Conservation (phyloP, 805 yeast genomes). For the Schwanniomyces sp. region DNA sequence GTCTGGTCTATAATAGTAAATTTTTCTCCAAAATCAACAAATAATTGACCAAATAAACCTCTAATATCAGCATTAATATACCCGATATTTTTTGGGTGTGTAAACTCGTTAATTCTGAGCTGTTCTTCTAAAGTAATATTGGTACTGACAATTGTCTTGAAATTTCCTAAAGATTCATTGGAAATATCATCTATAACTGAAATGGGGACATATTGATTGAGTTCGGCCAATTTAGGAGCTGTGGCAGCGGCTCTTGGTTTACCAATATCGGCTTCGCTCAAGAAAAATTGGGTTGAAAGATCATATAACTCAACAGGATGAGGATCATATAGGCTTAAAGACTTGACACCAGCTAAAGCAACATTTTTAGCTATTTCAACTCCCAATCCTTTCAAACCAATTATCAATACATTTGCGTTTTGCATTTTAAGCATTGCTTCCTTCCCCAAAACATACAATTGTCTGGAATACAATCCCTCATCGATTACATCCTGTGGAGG, state of each 20-base stretch:
- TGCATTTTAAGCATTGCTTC: constrained; percentile 99
- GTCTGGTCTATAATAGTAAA: constrained; percentile 81
- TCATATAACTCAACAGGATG: constrained; percentile 63
- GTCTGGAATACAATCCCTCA: constrained; percentile 94
- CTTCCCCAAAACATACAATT: constrained; percentile 91
- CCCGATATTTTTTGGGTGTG: constrained; percentile 73
- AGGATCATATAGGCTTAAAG: constrained; percentile 84
- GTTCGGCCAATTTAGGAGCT: constrained; percentile 68
- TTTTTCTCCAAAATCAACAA: constrained; percentile 84
- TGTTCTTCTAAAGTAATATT: constrained; percentile 71
- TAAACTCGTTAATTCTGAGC: constrained; percentile 67
- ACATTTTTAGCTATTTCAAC: constrained; percentile 95
- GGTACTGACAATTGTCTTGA: constrained; percentile 85
- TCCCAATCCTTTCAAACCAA: constrained; percentile 92
- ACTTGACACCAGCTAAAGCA: constrained; percentile 95
- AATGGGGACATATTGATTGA: constrained; percentile 89
- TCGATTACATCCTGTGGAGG: constrained; percentile 61
- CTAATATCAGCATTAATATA: constrained; percentile 79
- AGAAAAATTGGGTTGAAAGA: constrained; percentile 86
- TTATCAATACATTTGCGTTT: constrained; percentile 82
- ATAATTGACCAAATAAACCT: constrained; percentile 86
- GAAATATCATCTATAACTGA: constrained; percentile 58
- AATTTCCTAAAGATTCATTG: constrained; percentile 53
- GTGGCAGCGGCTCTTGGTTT: constrained; percentile 72
- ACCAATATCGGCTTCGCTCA: constrained; percentile 72